A percentile compares a stretch with the other conserved stretches of the same genome.
Conservation (phyloP, 2,329 filamentous ascomycete species). For the Paracamarosporium sp. region DNA sequence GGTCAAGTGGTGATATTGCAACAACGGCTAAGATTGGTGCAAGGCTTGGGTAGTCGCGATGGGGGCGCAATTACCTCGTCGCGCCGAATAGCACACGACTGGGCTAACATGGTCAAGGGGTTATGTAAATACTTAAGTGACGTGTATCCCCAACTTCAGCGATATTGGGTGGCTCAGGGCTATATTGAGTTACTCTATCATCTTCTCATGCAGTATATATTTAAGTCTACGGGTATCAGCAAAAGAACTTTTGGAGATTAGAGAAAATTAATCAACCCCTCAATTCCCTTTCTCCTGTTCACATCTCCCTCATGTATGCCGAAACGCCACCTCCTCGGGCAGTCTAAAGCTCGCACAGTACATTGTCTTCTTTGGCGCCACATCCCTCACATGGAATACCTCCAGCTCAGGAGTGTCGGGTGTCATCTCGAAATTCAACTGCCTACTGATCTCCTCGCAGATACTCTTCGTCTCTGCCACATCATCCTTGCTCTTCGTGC, state of each 20-base stretch:
- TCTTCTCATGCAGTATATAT: not conserved
- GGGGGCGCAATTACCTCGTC: not conserved
- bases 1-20: too few relatives aligned
- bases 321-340: conserved; percentile 82
- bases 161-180: too few relatives aligned
- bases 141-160: too few relatives aligned
- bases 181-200: too few relatives aligned
- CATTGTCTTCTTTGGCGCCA: conserved; percentile 94
- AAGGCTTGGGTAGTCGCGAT: not conserved
- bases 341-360: conserved; percentile 93
- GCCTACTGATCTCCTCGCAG: conserved; percentile 68
- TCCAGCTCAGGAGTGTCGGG: conserved; percentile 63
- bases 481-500: conserved; percentile 79
- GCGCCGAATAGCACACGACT: not conserved
- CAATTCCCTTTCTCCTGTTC: not conserved
- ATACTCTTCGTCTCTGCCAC: conserved; percentile 65
- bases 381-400: conserved; percentile 76
- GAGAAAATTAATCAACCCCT: not conserved
- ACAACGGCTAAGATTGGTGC: not conserved
- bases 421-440: conserved; percentile 66
- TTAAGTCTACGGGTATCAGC: not conserved
- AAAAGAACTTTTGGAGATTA: not conserved
- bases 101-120: too few relatives aligned
- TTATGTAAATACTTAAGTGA: too few relatives aligned
- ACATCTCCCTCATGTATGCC: conserved; percentile 30